A percentile compares a stretch with the other conserved stretches of the same genome.
Conservation (phyloP, 2,329 filamentous ascomycete genomes). For the Pseudonectria foliicola region DNA sequence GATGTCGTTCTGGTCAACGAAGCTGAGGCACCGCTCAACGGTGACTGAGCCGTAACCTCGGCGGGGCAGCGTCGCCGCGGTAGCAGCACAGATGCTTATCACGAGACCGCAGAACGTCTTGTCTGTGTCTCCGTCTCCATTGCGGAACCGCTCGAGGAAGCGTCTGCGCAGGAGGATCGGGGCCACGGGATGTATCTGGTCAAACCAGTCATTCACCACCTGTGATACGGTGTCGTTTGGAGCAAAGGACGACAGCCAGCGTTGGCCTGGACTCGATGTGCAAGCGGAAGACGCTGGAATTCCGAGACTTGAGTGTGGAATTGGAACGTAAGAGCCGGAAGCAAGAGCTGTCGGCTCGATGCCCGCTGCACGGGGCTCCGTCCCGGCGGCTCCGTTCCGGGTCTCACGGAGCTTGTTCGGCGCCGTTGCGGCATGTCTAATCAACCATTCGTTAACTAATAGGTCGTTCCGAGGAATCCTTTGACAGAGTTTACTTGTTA, state of each 20-base stretch:
- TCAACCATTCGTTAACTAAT: no score
- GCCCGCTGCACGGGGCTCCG: background rate
- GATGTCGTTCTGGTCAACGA: conserved; percentile 22
- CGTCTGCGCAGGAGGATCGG: conserved; percentile 26
- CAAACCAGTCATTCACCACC: conserved; percentile 29
- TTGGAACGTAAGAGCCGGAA: background rate
- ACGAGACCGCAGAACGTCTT: conserved; percentile 26
- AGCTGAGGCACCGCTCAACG: conserved; percentile 20
- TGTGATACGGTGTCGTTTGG: conserved; percentile 6
- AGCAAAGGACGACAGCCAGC: conserved; percentile 11
- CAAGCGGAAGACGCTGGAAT: background rate
- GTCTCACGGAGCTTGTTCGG: no score
- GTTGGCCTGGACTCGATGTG: background rate
- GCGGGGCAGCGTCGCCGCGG: conserved; percentile 24
- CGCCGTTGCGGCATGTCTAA: conserved; percentile 7
- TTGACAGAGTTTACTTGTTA: conserved; percentile 8
- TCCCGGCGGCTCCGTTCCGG: no score
- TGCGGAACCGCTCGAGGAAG: conserved; percentile 21
- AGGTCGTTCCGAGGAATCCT: no score
- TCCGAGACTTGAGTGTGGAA: conserved; percentile 1
- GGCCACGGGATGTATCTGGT: conserved; percentile 27
- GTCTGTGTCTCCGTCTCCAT: conserved; percentile 19
- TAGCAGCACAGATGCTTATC: conserved; percentile 28
- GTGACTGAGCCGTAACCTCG: conserved; percentile 21
- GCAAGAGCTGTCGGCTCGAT: conserved; percentile 1